A percentile compares a stretch with the other conserved stretches of the same genome.
Conservation (phyloP, 2,329 filamentous ascomycete genomes). For the Diaporthe amygdali region DNA sequence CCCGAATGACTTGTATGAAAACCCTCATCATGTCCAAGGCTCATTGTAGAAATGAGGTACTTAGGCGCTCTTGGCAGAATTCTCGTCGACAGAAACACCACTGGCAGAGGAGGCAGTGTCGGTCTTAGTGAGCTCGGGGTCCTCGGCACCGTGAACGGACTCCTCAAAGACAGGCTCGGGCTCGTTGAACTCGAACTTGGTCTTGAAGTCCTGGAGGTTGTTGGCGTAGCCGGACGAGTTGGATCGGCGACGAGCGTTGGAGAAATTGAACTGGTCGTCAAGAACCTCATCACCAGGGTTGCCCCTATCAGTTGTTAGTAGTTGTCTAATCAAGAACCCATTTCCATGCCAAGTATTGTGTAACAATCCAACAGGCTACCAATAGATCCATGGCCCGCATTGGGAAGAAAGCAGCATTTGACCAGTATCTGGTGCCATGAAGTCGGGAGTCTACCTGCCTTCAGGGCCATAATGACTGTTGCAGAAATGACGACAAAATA, state of each 20-base stretch:
- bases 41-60: not conserved
- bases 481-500: not conserved
- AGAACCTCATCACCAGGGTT: conserved; percentile 81
- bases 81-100: conserved; percentile 60
- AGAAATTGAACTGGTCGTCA: conserved; percentile 82
- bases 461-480: not conserved
- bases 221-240: conserved; percentile 82
- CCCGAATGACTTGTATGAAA: conserved; percentile 20
- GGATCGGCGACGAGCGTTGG: conserved; percentile 87
- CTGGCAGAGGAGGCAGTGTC: conserved; percentile 52
- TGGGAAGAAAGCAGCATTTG: not conserved
- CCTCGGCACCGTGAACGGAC: conserved; percentile 72
- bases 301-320: conserved; percentile 65
- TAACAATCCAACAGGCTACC: not conserved
- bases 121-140: conserved; percentile 62
- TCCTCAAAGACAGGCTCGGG: conserved; percentile 93
- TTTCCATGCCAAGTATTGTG: not conserved
- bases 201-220: conserved; percentile 82
- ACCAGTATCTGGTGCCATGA: not conserved
- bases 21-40: conserved; percentile 27
- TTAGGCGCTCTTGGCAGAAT: conserved; percentile 36
- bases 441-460: not conserved
- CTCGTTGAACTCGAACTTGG: conserved; percentile 94
- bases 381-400: not conserved
- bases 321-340: not conserved